Base-by-base conservation (phyloP, 2,329 filamentous ascomycete genomes). In the Lasiodiplodia hormozganensis region DNA sequence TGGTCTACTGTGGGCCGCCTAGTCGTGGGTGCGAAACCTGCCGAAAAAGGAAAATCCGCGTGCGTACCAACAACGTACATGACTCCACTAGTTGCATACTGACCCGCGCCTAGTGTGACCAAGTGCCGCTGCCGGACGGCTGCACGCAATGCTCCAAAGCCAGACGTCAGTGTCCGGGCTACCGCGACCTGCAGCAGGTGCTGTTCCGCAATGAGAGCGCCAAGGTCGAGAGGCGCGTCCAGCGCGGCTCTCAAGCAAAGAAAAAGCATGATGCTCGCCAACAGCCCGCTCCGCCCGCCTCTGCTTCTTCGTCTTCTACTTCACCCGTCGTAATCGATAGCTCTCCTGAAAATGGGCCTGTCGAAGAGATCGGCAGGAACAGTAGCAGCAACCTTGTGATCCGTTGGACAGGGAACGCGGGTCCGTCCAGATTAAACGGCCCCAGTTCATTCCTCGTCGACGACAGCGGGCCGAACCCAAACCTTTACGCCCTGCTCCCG, bases 131-230 rank as follows among this genome's bases (percentile, higher is more conserved):
- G 36, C 75, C 76, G 12, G 47, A 31, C 21, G 65, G 65, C 21
- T 78, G 76, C 65, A 71, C 73, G 6, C 76, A 78, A 73, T 78
- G 76, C 56, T 70, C 76, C 16, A 73, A 75, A 34, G 70, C 71
- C 12, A 69, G 71, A 23, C 75, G 72, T 49, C 70, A 72, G 34
- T 78, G 76, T 60, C 69, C 75, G 69, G 76, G 76, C 10, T 78
- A 78, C 57, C 73, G 76, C 16, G 74, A 78, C 54, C 70, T 72
- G 11, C 58, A 76, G 60, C 70, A 73, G 8, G 73, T 77, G 73
- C 75, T 76, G 72, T 77, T 77, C 69, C 75, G 72, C 56, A 74
- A 77, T 49, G 75, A 76, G 68, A 76, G 72, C 68, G 71, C 72
- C 14, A 70, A 73, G 8, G 60, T 67, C 21, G 68, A 66, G 58